Base-by-base conservation (phyloP, 352 stramenopile species). In the Globisporangium barbulae region DNA sequence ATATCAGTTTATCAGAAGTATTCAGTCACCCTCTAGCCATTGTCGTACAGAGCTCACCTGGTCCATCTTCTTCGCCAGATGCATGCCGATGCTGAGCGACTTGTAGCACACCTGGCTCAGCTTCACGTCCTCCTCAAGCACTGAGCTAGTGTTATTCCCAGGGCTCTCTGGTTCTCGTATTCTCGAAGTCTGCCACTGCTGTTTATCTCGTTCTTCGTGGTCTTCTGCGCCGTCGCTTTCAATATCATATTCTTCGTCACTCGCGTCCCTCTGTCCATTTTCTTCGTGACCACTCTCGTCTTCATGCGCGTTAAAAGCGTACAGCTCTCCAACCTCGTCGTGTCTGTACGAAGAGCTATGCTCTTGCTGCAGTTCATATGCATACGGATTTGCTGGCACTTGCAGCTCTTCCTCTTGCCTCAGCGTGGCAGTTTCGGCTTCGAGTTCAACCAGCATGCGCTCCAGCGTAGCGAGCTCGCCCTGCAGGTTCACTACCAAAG, bases 71-170 rank as follows among this genome's bases (percentile, higher is more conserved):
- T 54, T 62, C 19, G 71, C 39, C 33, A 81, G 41, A 0, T 71
- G 50, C 19, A 78, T 48, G 3, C 74, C 69, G 28, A 81, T 73
- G 39, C 66, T 58, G 28, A 79, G 61, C 3, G 74, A 81, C 57
- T 77, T 81, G 58, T 73, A 81, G 31, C 74, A 81, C 12, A 78
- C 64, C 19, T 76, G 62, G 39, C 71, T 69, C 30, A 81, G 66
- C 39, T 63, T 44, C 3, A 33, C 39, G 17, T 78, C 61, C 5
- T 45, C 9, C 0, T 53, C 39, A n/a, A 42, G 3, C 0, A 45
- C 2, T 7, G 39, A 19, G 39, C 39, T 45, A 0, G 39, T 45
- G 39, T 45, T 45, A 50, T 21, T 17, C 1, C 15, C 13, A 30
- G 55, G 52, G 5, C 10, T 47, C 37, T 19, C n/a, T 56, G 54